Conservation (phyloP, 2,329 filamentous ascomycete species). For the Neonectria neomacrospora region DNA sequence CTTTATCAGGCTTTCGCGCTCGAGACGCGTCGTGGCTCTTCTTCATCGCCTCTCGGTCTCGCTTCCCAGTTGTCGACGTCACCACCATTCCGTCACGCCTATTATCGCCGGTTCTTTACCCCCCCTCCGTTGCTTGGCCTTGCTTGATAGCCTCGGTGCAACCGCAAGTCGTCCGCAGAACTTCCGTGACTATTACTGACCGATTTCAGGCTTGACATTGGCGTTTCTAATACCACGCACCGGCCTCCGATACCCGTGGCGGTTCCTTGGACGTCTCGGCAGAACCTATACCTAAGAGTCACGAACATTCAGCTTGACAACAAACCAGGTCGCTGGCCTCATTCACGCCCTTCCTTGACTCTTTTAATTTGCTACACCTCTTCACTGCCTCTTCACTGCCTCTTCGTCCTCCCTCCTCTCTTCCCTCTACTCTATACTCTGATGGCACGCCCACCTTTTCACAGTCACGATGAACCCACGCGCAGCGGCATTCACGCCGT, state of each 20-base stretch:
- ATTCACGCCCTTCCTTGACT: background rate
- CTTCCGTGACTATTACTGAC: background rate
- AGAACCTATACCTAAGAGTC: background rate
- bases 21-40: background rate
- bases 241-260: background rate
- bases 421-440: background rate
- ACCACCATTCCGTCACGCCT: background rate
- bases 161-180: background rate
- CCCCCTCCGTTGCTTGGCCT: background rate
- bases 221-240: background rate
- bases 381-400: background rate
- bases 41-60: background rate
- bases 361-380: background rate
- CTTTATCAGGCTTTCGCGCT: background rate
- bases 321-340: background rate
- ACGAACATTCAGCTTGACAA: too few species aligned
- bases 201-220: background rate
- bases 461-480: slow-evolving; percentile 44
- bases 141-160: background rate
- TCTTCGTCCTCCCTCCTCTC: background rate
- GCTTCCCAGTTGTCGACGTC: background rate
- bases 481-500: slow-evolving; percentile 43
- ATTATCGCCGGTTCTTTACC: background rate
- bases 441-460: slow-evolving; percentile 1
- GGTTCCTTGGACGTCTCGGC: background rate